Evolutionary conservation across 352 stramenopile genomes (phyloP).

Genomic region (Phytophthora melonis): DNA sequence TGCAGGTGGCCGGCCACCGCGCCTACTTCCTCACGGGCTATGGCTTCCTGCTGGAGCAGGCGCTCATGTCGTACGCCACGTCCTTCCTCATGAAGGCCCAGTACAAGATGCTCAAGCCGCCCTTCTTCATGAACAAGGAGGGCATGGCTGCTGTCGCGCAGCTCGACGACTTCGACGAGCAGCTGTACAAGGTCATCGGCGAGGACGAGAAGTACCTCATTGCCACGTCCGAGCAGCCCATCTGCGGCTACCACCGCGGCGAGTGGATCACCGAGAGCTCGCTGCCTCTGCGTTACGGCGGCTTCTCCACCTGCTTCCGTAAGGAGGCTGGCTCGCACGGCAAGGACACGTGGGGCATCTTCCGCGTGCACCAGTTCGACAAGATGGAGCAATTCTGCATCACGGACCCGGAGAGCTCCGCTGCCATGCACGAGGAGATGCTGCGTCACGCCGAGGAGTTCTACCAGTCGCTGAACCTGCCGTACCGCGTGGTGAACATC

Average conservation of each 20-base stretch:
- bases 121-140: slow-evolving; percentile 99
- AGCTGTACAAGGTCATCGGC: slow-evolving; percentile 99
- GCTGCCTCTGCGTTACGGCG: slow-evolving; percentile 90
- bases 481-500: slow-evolving; percentile 99
- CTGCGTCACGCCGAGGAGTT: slow-evolving; percentile 96
- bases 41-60: slow-evolving; percentile 98
- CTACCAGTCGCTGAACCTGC: slow-evolving; percentile 97
- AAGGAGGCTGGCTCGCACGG: slow-evolving; percentile 99
- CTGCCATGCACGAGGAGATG: slow-evolving; percentile 95
- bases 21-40: slow-evolving; percentile 99
- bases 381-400: slow-evolving; percentile 99
- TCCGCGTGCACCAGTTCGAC: slow-evolving; percentile 99
- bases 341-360: slow-evolving; percentile 99
- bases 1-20: slow-evolving; percentile 96
- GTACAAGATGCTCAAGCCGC: slow-evolving; percentile 99
- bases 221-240: slow-evolving; percentile 99
- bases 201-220: slow-evolving; percentile 99
- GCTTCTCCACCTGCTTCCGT: slow-evolving; percentile 99
- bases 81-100: slow-evolving; percentile 95
- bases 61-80: slow-evolving; percentile 99
- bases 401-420: slow-evolving; percentile 93
- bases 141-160: slow-evolving; percentile 98
- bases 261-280: slow-evolving; percentile 90
- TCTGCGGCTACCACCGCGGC: slow-evolving; percentile 98
- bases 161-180: slow-evolving; percentile 99